Conservation (phyloP, 306 rosid species). For the Amphicarpaea edgeworthii region DNA sequence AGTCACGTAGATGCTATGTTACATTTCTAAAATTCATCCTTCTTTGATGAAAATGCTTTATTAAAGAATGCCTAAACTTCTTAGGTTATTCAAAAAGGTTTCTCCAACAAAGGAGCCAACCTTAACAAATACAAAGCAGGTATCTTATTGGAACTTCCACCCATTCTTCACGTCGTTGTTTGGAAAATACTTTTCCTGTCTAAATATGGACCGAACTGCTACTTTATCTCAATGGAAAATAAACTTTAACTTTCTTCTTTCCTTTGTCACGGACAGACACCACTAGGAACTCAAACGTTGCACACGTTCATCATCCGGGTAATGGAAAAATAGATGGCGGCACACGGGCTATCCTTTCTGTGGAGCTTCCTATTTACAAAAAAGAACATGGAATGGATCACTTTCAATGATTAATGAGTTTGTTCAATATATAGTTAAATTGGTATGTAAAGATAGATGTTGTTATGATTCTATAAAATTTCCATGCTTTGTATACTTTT, state of each 20-base stretch:
- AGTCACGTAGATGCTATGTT: constrained; percentile 27
- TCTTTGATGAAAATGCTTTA: constrained; percentile 39
- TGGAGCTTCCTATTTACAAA: constrained; percentile 77
- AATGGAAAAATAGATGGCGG: constrained; percentile 91
- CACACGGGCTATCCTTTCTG: constrained; percentile 83
- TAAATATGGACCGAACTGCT: constrained; percentile 81
- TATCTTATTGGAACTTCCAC: constrained; percentile 79
- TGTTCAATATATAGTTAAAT: constrained; percentile 4
- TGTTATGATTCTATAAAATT: constrained; percentile 69
- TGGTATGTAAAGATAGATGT: constrained; percentile 16
- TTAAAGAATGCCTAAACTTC: constrained; percentile 63
- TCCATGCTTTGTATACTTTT: constrained; percentile 86
- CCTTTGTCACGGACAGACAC: constrained; percentile 91
- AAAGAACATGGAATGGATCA: constrained; percentile 25
- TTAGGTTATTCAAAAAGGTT: constrained; percentile 74
- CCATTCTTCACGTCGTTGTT: constrained; percentile 70
- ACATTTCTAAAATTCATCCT: constrained; percentile 24
- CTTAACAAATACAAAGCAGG: constrained; percentile 82
- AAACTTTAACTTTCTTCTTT: constrained; percentile 71
- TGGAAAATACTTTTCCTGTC: constrained; percentile 72
- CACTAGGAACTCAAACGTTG: constrained; percentile 73
- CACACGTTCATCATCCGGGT: constrained; percentile 80
- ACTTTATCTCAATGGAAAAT: constrained; percentile 77
- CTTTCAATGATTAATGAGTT: constrained; percentile 28
- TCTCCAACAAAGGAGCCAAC: constrained; percentile 78